These are phyloP conservation scores for Penicillium chermesinum DNA, from an alignment of 495 filamentous ascomycete species.

Conservation along the genomic window DNA sequence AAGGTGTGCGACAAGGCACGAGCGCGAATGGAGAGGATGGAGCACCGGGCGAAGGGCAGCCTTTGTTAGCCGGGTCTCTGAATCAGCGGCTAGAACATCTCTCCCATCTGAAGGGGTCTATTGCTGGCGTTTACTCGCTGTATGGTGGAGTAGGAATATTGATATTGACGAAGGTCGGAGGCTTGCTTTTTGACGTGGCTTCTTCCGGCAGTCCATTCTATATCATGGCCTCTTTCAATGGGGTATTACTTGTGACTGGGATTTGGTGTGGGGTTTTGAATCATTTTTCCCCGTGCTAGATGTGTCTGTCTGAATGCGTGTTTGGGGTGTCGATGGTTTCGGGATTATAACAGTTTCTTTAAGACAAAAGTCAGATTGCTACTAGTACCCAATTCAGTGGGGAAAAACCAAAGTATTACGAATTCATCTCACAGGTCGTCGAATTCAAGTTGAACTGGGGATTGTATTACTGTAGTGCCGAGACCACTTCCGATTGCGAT, in stretches of 20 bases:
- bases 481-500: no score
- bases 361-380: no score
- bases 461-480: no score
- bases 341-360: no score
- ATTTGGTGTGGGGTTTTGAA: conserved; percentile 35
- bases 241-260: conserved; percentile 55
- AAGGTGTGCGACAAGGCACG: neutral
- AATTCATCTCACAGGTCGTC: no score
- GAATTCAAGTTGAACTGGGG: no score
- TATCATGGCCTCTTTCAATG: conserved; percentile 88
- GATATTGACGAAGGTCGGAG: conserved; percentile 88
- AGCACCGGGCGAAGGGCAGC: conserved; percentile 25
- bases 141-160: conserved; percentile 89
- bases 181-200: conserved; percentile 68
- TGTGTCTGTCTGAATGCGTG: conserved; percentile 3
- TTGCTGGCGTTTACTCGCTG: conserved; percentile 88
- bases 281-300: conserved; percentile 15
- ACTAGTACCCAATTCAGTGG: no score
- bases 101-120: conserved; percentile 75
- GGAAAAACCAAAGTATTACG: no score
- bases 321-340: no score
- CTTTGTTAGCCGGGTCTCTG: conserved; percentile 23
- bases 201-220: conserved; percentile 78
- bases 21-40: conserved; percentile 10
- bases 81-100: conserved; percentile 25